Evolutionary conservation across 2,329 filamentous ascomycete species (phyloP), one percentile per base, ranked within the genome.

Genomic region (Paramyrothecium roridum): DNA sequence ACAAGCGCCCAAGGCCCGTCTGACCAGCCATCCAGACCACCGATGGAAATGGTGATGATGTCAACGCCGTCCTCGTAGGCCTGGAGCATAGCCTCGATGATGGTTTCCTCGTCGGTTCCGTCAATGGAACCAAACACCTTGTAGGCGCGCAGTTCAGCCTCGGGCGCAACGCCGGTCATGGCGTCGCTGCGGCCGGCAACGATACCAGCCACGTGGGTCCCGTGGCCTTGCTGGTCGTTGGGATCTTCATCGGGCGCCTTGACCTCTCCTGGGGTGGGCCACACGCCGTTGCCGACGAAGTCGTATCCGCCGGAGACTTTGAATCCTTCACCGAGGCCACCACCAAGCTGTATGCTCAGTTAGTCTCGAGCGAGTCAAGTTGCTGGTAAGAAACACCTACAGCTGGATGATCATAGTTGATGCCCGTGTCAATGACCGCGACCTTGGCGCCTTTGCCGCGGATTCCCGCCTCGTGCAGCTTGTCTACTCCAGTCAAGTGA

Each of bases 171-270:
- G 34, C 74, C 75, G 22, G 67, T 72, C 26, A 70, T 67, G 0
- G 59, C 59, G 48, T 74, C 70, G 8, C 64, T 55, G 56, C 73
- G 68, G 3, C 76, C 76, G 11, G 72, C 76, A 47, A 80, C 71
- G 48, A 76, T 77, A 46, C 78, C 78, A 13, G 76, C 70, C 22
- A 75, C 73, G 54, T 76, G 74, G 0, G 77, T 77, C 1, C 76
- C 76, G 59, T 79, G 76, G 4, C 75, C 76, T 6, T 61, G 57
- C 54, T 73, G 73, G 52, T 69, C 67, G 40, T 70, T 72, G 2
- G 76, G 75, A 52, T 77, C 74, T 1, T 60, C 53, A 49, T 74
- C 73, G 0, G 75, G 74, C 0, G 65, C 58, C 3, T 71, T 70
- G 0, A 54, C 49, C 19, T 65, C 66, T 7, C 55, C 52, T 7